Conservation (phyloP, 257 asterid species). For the Solanum bukasovii region DNA sequence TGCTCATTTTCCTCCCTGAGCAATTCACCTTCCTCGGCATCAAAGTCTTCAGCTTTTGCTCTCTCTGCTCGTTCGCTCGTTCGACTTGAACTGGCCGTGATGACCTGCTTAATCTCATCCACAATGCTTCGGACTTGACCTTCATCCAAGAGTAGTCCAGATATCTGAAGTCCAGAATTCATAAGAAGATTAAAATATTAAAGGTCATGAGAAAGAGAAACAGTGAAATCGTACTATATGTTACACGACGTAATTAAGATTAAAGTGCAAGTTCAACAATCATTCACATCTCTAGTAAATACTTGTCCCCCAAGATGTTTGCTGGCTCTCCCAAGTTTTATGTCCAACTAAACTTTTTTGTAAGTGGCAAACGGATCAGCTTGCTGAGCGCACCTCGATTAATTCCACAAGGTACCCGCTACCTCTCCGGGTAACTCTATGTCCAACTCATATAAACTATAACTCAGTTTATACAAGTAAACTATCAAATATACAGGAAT, state of each 20-base stretch:
- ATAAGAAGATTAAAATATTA: not conserved
- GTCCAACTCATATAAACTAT: not conserved
- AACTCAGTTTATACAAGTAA: not conserved
- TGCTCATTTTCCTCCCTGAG: conserved; percentile 96
- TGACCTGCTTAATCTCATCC: conserved; percentile 82
- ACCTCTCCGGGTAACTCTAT: not conserved
- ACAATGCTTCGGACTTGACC: conserved; percentile 84
- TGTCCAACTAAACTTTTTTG: not conserved
- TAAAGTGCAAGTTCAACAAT: not conserved
- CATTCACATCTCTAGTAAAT: not conserved
- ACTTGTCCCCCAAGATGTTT: not conserved
- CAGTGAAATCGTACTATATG: not conserved
- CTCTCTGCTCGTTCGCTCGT: conserved; percentile 79
- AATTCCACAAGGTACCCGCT: not conserved
- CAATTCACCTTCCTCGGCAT: conserved; percentile 93
- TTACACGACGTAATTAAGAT: not conserved
- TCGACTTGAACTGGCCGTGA: conserved; percentile 91
- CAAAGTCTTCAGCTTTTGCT: conserved; percentile 96
- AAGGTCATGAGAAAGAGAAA: not conserved
- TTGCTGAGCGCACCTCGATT: not conserved
- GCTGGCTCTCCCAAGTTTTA: not conserved
- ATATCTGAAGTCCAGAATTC: conserved; percentile 38
- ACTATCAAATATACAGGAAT: not conserved
- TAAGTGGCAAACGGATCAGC: not conserved
- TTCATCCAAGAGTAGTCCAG: conserved; percentile 85